These are phyloP conservation scores for Thraustochytrium sp. DNA, from an alignment of 352 stramenopile species.

Conservation along the genomic window DNA sequence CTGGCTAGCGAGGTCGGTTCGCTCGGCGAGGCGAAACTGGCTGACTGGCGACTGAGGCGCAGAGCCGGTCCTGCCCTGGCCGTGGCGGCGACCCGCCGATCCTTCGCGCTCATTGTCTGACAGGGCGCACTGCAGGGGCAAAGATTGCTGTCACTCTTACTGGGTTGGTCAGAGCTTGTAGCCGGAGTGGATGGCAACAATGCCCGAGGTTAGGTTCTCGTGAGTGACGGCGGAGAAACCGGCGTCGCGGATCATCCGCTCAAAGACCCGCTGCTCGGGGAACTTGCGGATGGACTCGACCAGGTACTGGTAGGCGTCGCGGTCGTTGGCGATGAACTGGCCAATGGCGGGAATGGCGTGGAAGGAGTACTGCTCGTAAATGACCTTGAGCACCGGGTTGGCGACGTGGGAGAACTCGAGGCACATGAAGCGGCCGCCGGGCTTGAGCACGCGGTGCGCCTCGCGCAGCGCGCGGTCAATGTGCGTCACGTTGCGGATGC, in stretches of 20 bases:
- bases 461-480: constrained; percentile 72
- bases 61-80: too few relatives aligned
- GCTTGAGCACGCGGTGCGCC: constrained; percentile 89
- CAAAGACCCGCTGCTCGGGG: constrained; percentile 89
- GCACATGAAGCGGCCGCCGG: constrained; percentile 92
- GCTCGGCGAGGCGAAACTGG: too few relatives aligned
- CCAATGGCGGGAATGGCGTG: constrained; percentile 91
- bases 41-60: too few relatives aligned
- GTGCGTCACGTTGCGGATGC: constrained; percentile 96
- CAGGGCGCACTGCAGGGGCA: too few relatives aligned
- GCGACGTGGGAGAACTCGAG: constrained; percentile 93
- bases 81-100: too few relatives aligned
- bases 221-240: constrained; percentile 87
- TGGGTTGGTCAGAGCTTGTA: constrained; percentile 11
- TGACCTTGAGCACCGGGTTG: constrained; percentile 76
- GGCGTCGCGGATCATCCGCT: constrained; percentile 83
- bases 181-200: constrained; percentile 1
- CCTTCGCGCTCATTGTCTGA: too few relatives aligned
- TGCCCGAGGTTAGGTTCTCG: constrained; percentile 90
- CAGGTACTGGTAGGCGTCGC: constrained; percentile 96
- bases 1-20: too few relatives aligned
- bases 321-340: constrained; percentile 89
- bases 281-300: constrained; percentile 99
- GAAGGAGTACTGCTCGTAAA: constrained; percentile 98
- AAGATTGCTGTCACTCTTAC: too few relatives aligned